These are phyloP conservation scores for Ophiostoma australiae DNA, from an alignment of 2,329 filamentous ascomycete species.

Conservation along the genomic window DNA sequence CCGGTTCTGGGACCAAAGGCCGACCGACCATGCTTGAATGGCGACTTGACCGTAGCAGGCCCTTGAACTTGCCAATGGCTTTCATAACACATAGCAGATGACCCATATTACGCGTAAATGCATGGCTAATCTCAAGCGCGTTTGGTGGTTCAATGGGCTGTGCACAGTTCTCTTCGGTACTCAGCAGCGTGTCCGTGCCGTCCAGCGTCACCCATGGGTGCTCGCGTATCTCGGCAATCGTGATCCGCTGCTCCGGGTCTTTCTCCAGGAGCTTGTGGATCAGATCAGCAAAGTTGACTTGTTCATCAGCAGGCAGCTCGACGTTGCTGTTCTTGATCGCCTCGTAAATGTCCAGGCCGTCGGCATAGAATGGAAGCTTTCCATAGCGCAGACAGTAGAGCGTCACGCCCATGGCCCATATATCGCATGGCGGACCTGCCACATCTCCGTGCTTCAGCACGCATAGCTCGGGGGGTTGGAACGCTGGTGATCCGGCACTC, in stretches of 20 bases:
- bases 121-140: conserved; percentile 81
- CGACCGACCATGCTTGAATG: neutral
- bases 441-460: conserved; percentile 80
- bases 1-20: neutral
- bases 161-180: conserved; percentile 79
- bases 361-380: conserved; percentile 72
- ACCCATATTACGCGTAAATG: conserved; percentile 85
- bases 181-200: conserved; percentile 71
- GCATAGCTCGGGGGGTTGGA: conserved; percentile 89
- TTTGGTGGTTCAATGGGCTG: conserved; percentile 78
- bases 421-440: conserved; percentile 83
- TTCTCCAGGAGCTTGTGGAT: conserved; percentile 74
- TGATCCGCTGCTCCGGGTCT: conserved; percentile 75
- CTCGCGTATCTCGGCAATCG: conserved; percentile 73
- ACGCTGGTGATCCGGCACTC: conserved; percentile 89
- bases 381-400: conserved; percentile 91
- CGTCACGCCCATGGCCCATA: conserved; percentile 98
- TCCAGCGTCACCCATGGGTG: conserved; percentile 89
- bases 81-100: conserved; percentile 85
- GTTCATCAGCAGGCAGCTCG: conserved; percentile 57
- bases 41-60: conserved; percentile 50
- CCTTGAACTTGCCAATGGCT: conserved; percentile 85
- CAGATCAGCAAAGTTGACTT: conserved; percentile 67
- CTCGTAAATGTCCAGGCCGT: conserved; percentile 82
- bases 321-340: conserved; percentile 71